A percentile compares a stretch with the other conserved stretches of the same genome.
Evolutionary conservation across 1,284 basidiomycete species (phyloP).

Genomic region (Pseudomicrostroma phylloplanum): DNA sequence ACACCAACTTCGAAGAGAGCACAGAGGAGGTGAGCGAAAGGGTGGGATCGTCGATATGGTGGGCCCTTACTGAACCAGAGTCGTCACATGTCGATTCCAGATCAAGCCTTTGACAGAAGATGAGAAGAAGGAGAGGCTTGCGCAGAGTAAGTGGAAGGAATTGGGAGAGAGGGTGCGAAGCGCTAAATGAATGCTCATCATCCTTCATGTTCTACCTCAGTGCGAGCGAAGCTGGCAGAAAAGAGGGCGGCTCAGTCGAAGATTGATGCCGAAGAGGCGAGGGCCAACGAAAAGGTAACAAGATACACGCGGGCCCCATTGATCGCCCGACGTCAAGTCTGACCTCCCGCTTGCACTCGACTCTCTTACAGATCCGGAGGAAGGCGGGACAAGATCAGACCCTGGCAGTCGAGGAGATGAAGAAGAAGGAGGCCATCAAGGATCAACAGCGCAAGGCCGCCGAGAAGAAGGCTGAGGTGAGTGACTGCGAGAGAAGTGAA

Average conservation of each 20-base stretch:
- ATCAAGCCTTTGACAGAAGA: conserved; percentile 90
- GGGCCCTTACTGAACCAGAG: not conserved
- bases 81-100: conserved; percentile 41
- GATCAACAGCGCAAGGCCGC: conserved; percentile 43
- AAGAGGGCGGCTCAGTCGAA: conserved; percentile 41
- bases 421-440: conserved; percentile 45
- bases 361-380: conserved; percentile 34
- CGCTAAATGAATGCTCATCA: not conserved
- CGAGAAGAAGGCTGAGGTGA: conserved; percentile 37
- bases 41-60: conserved; percentile 43
- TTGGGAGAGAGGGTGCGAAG: not conserved
- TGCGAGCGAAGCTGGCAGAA: conserved; percentile 39
- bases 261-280: conserved; percentile 34
- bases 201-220: not conserved
- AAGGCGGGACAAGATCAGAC: conserved; percentile 45
- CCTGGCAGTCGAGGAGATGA: conserved; percentile 40
- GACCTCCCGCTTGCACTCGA: too few relatives aligned
- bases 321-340: not conserved
- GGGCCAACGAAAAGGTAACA: conserved; percentile 38
- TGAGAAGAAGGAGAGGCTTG: conserved; percentile 76
- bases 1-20: conserved; percentile 79
- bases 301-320: not conserved
- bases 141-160: conserved; percentile 58
- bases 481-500: not conserved
- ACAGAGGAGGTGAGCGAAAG: conserved; percentile 65